phyloP scores from a whole-genome alignment of 2,329 filamentous ascomycete genomes.

The Alternaria incomplexa region DNA sequence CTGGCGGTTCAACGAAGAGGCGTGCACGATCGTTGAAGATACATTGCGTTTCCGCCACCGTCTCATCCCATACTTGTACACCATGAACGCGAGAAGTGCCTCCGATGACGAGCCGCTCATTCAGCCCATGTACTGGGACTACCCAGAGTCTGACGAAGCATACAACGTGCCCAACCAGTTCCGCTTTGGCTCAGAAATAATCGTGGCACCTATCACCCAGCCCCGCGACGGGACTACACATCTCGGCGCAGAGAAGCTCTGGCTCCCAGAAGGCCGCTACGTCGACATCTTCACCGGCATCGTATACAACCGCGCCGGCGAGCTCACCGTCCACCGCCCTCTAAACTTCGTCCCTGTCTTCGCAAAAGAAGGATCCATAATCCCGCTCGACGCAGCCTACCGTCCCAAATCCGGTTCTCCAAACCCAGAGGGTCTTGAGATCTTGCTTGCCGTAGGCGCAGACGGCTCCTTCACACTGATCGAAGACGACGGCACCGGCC shows the following conservation, averaged over 20 bases:
- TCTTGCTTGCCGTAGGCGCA: slow-evolving; percentile 54
- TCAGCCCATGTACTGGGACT: slow-evolving; percentile 69
- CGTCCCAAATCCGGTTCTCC: slow-evolving; percentile 56
- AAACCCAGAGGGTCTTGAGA: slow-evolving; percentile 57
- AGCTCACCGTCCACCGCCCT: slow-evolving; percentile 59
- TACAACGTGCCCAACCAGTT: slow-evolving; percentile 65
- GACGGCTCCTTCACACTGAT: slow-evolving; percentile 58
- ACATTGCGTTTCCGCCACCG: slow-evolving; percentile 63
- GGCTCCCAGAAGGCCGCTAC: slow-evolving; percentile 62
- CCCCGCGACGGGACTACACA: slow-evolving; percentile 57
- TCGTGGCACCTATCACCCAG: slow-evolving; percentile 63
- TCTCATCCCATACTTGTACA: slow-evolving; percentile 66
- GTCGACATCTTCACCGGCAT: slow-evolving; percentile 65
- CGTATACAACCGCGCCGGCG: slow-evolving; percentile 64
- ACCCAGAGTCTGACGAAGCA: slow-evolving; percentile 59
- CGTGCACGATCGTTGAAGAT: slow-evolving; percentile 54
- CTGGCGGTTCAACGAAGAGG: slow-evolving; percentile 61
- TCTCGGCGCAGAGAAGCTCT: slow-evolving; percentile 58
- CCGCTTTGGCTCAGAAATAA: slow-evolving; percentile 62
- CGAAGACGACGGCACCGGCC: slow-evolving; percentile 54
- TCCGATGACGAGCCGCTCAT: slow-evolving; percentile 59
- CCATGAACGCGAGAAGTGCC: slow-evolving; percentile 59
- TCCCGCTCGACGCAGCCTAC: slow-evolving; percentile 59
- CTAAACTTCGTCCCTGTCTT: slow-evolving; percentile 61
- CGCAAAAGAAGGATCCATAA: slow-evolving; percentile 62